These are phyloP conservation scores for Citrus hindsii DNA, from an alignment of 345 rosid species.

Conservation along the genomic window DNA sequence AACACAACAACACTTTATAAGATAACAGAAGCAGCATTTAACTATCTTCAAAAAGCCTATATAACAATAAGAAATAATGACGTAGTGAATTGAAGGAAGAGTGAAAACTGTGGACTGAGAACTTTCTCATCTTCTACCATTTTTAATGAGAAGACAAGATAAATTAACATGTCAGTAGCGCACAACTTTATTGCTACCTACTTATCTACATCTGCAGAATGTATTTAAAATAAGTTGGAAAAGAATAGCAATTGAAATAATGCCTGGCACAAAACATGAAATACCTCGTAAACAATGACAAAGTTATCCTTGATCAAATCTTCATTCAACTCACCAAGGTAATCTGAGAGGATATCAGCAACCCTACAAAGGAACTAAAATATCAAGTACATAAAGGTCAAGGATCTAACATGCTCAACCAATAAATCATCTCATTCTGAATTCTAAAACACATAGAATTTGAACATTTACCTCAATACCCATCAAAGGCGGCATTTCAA, in stretches of 20 bases:
- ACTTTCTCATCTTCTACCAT: neutral
- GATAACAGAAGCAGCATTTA: slow-evolving; percentile 5
- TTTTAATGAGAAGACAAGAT: neutral
- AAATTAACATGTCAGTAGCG: neutral
- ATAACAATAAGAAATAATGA: neutral
- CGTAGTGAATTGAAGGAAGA: neutral
- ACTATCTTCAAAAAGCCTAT: neutral
- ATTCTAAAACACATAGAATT: neutral
- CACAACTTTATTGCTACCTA: neutral
- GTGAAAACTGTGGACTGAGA: neutral
- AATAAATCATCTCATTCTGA: neutral
- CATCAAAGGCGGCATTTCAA: slow-evolving; percentile 98
- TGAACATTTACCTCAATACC: slow-evolving; percentile 69
- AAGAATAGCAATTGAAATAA: neutral
- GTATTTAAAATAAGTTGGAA: neutral
- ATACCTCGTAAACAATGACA: slow-evolving; percentile 92
- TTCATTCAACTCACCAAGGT: slow-evolving; percentile 95
- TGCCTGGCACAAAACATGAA: neutral
- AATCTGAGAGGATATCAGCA: slow-evolving; percentile 75
- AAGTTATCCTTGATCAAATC: slow-evolving; percentile 93
- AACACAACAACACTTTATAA: slow-evolving; percentile 1
- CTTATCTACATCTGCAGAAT: neutral
- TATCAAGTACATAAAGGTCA: slow-evolving; percentile 19
- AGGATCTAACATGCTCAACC: slow-evolving; percentile 7
- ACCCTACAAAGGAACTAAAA: slow-evolving; percentile 92